Evolutionary conservation across 2,329 filamentous ascomycete genomes (phyloP), one percentile per base, ranked within the genome.

Genomic region (Bisporella sp.): DNA sequence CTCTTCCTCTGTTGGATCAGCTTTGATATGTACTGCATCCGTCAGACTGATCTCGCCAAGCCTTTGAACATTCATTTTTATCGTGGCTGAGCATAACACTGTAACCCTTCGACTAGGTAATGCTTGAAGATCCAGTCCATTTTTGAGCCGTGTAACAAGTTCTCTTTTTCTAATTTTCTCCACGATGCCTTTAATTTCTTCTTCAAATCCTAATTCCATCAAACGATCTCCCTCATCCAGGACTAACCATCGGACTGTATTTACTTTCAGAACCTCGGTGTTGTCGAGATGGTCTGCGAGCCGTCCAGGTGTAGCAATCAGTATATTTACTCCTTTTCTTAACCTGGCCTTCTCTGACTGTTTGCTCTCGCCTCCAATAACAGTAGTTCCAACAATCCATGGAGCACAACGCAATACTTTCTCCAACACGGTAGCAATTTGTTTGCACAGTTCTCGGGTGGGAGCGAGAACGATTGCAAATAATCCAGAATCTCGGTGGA

Each of bases 121-220:
- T 4, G 85, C 73, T 29, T 54, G 79, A 37, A 85, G 74, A 2
- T 72, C 68, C 4, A 77, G 70, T 5, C 77, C 75, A 47, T 82
- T 81, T 37, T 78, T 77, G 31, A 79, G 81, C 49, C 77, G 79
- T 50, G 78, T 77, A 37, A 77, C 73, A 21, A 85, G 66, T 31
- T 74, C 70, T 49, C 85, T 77, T 42, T 83, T 71, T 55, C 90
- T 84, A 50, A 97, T 79, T 55, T 86, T 86, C 49, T 81, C 77
- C 12, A 99, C 87, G 57, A 96, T 92, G 54, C 85, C 87, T 64
- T 88, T 87, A 53, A 99, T 81, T 62, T 97, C 92, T 48, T 96
- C 84, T 68, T 97, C 93, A 59, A 99, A 99, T 0, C 93, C 93
- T 62, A 97, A 78, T 64, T 99, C 93, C 92, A 99, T 96, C 65